Evolutionary conservation across 1,284 basidiomycete genomes (phyloP).

Genomic region (Naganishia sp.): DNA sequence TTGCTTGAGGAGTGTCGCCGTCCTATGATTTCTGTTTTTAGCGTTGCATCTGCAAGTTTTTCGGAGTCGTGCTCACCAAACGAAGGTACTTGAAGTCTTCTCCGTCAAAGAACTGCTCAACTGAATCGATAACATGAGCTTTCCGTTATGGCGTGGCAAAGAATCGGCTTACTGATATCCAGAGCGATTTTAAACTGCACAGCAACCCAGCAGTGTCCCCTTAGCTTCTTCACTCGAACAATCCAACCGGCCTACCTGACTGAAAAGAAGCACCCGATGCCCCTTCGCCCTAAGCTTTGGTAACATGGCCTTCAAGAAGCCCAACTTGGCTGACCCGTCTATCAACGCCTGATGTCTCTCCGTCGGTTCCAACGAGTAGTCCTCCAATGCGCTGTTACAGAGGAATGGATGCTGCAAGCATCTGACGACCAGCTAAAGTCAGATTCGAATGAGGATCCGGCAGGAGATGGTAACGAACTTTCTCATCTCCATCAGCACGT

Average conservation of each 20-base stretch:
- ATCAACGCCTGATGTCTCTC: conserved; percentile 78
- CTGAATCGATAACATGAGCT: conserved; percentile 34
- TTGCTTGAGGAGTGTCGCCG: conserved; percentile 80
- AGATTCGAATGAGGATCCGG: background rate
- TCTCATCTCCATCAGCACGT: conserved; percentile 80
- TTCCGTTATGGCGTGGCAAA: conserved; percentile 30
- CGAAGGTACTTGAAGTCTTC: conserved; percentile 88
- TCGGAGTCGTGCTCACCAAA: conserved; percentile 62
- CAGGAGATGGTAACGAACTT: conserved; percentile 60
- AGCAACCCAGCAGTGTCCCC: conserved; percentile 1
- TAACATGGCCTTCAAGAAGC: conserved; percentile 76
- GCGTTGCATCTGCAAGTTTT: conserved; percentile 26
- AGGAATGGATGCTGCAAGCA: conserved; percentile 81
- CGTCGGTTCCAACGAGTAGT: conserved; percentile 61
- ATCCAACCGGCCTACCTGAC: conserved; percentile 67
- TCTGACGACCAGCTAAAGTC: conserved; percentile 2
- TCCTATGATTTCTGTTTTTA: conserved; percentile 60
- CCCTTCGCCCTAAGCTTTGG: conserved; percentile 85
- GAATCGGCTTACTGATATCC: conserved; percentile 59
- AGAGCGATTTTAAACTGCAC: conserved; percentile 87
- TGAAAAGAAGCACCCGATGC: conserved; percentile 94
- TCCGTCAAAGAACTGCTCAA: conserved; percentile 90
- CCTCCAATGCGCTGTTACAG: conserved; percentile 77
- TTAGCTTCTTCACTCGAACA: conserved; percentile 31
- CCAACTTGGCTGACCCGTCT: conserved; percentile 82